Evolutionary conservation across 2,329 filamentous ascomycete species (phyloP).

Genomic region (Nigrospora osmanthi): DNA sequence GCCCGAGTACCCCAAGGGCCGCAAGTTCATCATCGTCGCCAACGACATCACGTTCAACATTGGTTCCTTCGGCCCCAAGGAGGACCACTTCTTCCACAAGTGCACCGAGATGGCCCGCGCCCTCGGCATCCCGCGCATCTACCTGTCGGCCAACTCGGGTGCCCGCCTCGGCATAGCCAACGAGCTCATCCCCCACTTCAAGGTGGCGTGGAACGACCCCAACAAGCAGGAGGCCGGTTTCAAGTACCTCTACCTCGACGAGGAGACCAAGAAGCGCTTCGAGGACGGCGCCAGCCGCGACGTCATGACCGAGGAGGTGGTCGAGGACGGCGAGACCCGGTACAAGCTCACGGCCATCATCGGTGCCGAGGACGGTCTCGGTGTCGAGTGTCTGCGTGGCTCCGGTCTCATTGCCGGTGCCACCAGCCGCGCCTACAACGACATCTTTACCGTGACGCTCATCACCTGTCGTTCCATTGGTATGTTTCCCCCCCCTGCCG

Average conservation of each 20-base stretch:
- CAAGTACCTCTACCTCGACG: conserved; percentile 92
- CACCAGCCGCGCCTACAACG: conserved; percentile 93
- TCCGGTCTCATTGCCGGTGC: conserved; percentile 98
- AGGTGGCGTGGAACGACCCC: conserved; percentile 88
- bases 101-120: conserved; percentile 93
- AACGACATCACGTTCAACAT: conserved; percentile 99
- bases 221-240: conserved; percentile 80
- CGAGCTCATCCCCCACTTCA: conserved; percentile 95
- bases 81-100: conserved; percentile 98
- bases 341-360: conserved; percentile 93
- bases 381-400: conserved; percentile 93
- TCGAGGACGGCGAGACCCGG: conserved; percentile 80
- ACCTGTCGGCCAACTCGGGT: conserved; percentile 97
- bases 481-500: conserved; percentile 29
- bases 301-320: conserved; percentile 81
- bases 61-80: conserved; percentile 90
- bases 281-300: conserved; percentile 67
- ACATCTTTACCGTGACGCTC: conserved; percentile 96
- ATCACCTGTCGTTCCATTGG: conserved; percentile 98
- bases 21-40: conserved; percentile 91
- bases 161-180: conserved; percentile 94
- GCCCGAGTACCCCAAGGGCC: conserved; percentile 87
- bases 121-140: conserved; percentile 92
- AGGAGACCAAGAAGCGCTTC: conserved; percentile 79
- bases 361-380: conserved; percentile 88